Percentiles rank a stretch among this genome's conserved stretches.
These are phyloP conservation scores for Ceratocystis cacaofunesta DNA, from an alignment of 2,329 filamentous ascomycete species.

Conservation along the genomic window DNA sequence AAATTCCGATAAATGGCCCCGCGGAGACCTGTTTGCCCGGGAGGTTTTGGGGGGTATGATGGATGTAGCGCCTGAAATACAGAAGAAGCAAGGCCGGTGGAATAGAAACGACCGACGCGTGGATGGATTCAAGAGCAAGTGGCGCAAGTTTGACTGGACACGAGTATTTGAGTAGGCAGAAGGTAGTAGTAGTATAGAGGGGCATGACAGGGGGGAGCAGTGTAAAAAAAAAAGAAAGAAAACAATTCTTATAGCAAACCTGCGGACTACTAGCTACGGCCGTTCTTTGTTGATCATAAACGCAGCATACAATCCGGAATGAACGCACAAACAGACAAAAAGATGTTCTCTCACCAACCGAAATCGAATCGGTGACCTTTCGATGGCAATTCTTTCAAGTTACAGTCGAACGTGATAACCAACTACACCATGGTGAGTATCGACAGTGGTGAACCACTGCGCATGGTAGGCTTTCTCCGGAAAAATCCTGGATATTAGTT, in stretches of 20 bases:
- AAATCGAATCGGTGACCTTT: constrained; percentile 17
- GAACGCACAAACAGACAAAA: neutral
- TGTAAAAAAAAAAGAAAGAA: neutral
- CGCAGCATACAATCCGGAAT: too few relatives aligned
- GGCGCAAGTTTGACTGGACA: constrained; percentile 88
- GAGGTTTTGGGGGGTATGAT: constrained; percentile 89
- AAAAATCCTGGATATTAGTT: neutral
- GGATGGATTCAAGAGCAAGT: constrained; percentile 67
- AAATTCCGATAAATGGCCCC: constrained; percentile 70
- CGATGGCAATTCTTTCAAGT: constrained; percentile 16
- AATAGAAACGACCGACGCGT: constrained; percentile 51
- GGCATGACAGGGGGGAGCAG: neutral
- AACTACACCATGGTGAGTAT: constrained; percentile 16
- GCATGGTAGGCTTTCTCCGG: constrained; percentile 5
- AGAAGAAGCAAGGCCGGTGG: constrained; percentile 88
- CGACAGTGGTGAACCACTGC: constrained; percentile 14
- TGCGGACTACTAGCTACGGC: too few relatives aligned
- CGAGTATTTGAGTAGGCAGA: constrained; percentile 35
- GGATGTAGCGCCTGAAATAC: constrained; percentile 62
- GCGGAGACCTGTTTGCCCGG: constrained; percentile 79
- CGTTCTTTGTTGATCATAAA: neutral
- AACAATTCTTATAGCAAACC: too few relatives aligned
- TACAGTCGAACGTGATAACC: constrained; percentile 16
- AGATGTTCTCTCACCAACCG: neutral
- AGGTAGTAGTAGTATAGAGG: neutral